A percentile compares a stretch with the other conserved stretches of the same genome.
Evolutionary conservation across 768 basidiomycete species (phyloP).

Genomic region (Rhodotorula diobovata): DNA sequence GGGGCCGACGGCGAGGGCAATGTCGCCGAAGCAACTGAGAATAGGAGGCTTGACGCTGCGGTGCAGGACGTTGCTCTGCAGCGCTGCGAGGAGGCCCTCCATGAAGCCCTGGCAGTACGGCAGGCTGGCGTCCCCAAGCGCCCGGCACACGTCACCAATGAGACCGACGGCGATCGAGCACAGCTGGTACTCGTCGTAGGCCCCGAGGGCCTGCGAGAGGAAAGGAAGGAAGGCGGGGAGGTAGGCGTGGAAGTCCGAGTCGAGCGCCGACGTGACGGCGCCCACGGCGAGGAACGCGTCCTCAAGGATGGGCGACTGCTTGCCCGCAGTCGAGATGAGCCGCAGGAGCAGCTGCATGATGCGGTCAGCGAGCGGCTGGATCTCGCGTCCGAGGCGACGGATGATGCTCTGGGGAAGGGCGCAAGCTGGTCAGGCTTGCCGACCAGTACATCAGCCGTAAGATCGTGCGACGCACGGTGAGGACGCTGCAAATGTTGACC

Average conservation of each 20-base stretch:
- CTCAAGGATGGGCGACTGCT: constrained; percentile 89
- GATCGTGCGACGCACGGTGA: constrained; percentile 60
- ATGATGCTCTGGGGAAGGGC: constrained; percentile 65
- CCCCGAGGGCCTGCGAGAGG: constrained; percentile 80
- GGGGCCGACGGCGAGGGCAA: constrained; percentile 83
- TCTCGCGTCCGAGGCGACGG: constrained; percentile 73
- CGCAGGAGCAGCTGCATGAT: constrained; percentile 88
- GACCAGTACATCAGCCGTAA: too few relatives aligned
- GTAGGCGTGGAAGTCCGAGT: constrained; percentile 72
- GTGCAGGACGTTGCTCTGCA: constrained; percentile 83
- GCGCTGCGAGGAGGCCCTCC: constrained; percentile 81
- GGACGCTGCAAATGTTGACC: constrained; percentile 85
- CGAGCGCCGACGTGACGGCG: constrained; percentile 72
- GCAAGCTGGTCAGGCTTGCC: background rate
- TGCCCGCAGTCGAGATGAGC: constrained; percentile 79
- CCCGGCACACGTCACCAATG: constrained; percentile 93
- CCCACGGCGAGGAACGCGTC: constrained; percentile 95
- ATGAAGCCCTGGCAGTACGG: constrained; percentile 86
- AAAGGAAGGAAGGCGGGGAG: constrained; percentile 77
- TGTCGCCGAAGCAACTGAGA: constrained; percentile 89
- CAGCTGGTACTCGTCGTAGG: constrained; percentile 90
- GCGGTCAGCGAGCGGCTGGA: constrained; percentile 82
- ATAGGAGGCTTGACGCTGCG: constrained; percentile 96
- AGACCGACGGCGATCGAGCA: constrained; percentile 94
- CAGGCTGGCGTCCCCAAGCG: constrained; percentile 74